phyloP scores from a whole-genome alignment of 805 yeast genomes.

The Maudiozyma bulderi region DNA sequence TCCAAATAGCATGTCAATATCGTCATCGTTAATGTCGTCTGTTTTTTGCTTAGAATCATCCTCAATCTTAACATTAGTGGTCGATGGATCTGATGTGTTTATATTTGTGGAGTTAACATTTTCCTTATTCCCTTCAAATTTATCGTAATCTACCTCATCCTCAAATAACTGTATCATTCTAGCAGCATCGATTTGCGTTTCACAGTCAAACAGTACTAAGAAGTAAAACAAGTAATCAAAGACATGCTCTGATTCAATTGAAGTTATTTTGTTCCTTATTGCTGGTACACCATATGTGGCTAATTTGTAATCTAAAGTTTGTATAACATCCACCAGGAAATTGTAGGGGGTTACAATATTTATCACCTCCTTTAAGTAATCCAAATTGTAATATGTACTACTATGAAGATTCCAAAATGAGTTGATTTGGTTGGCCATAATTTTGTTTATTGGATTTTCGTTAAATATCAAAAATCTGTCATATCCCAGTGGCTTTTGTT shows the following conservation, averaged over 20 bases:
- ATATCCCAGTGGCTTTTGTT: conserved; percentile 21
- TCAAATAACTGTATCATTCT: conserved; percentile 18
- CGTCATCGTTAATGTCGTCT: conserved; percentile 22
- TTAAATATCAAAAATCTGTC: conserved; percentile 19
- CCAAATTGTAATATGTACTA: conserved; percentile 28
- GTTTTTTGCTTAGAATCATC: conserved; percentile 3
- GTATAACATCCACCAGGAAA: conserved; percentile 21
- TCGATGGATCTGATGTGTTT: conserved; percentile 1
- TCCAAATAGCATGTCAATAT: conserved; percentile 29
- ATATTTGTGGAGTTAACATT: not conserved
- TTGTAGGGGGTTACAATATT: conserved; percentile 20
- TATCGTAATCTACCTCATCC: conserved; percentile 2
- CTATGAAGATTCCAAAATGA: conserved; percentile 31
- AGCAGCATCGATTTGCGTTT: conserved; percentile 15
- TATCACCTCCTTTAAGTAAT: conserved; percentile 23
- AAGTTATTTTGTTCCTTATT: conserved; percentile 15
- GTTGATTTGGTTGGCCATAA: conserved; percentile 27
- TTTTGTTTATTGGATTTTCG: conserved; percentile 26
- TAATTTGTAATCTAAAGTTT: conserved; percentile 21
- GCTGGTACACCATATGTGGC: conserved; percentile 18
- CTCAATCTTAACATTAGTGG: conserved; percentile 2
- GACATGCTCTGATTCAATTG: conserved; percentile 19
- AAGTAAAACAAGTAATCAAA: conserved; percentile 25
- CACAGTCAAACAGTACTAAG: conserved; percentile 23
- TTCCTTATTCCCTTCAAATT: not conserved